Conservation (phyloP, 2,329 filamentous ascomycete species). For the Verticillium nonalfalfae region DNA sequence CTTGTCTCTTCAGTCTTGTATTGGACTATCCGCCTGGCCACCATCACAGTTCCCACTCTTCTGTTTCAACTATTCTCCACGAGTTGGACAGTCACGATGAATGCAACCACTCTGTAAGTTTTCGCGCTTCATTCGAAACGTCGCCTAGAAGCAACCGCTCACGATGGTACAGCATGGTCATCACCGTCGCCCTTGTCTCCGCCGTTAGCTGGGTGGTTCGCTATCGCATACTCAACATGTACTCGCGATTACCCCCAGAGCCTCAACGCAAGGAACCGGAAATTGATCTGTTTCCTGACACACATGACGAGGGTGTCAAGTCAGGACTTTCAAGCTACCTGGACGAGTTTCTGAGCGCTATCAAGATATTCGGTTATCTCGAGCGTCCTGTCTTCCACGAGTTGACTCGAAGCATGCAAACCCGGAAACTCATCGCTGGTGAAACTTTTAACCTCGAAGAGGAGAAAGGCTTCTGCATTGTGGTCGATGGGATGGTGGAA, state of each 20-base stretch:
- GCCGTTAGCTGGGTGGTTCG: constrained; percentile 88
- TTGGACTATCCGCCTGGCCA: constrained; percentile 77
- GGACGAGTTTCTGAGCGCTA: constrained; percentile 95
- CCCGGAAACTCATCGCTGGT: constrained; percentile 88
- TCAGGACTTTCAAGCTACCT: constrained; percentile 91
- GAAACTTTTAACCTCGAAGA: constrained; percentile 94
- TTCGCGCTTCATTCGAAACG: neutral
- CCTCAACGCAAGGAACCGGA: constrained; percentile 94
- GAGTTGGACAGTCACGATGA: constrained; percentile 96
- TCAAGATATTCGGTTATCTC: constrained; percentile 97
- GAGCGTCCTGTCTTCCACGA: constrained; percentile 97
- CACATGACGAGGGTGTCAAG: constrained; percentile 83
- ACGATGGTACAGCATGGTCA: constrained; percentile 54
- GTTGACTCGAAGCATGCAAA: constrained; percentile 96
- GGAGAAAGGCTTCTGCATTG: constrained; percentile 95
- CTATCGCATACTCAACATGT: constrained; percentile 96
- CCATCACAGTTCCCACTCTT: constrained; percentile 83
- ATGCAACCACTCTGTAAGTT: constrained; percentile 84
- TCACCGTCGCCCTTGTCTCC: constrained; percentile 71
- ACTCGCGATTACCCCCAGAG: constrained; percentile 86
- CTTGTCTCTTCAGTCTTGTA: constrained; percentile 57
- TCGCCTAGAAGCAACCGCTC: neutral
- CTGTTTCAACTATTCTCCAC: constrained; percentile 87
- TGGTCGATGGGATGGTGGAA: constrained; percentile 92
- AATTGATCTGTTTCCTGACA: constrained; percentile 90